Evolutionary conservation across 441 rosid species (phyloP).

Genomic region (Syzygium malaccense): DNA sequence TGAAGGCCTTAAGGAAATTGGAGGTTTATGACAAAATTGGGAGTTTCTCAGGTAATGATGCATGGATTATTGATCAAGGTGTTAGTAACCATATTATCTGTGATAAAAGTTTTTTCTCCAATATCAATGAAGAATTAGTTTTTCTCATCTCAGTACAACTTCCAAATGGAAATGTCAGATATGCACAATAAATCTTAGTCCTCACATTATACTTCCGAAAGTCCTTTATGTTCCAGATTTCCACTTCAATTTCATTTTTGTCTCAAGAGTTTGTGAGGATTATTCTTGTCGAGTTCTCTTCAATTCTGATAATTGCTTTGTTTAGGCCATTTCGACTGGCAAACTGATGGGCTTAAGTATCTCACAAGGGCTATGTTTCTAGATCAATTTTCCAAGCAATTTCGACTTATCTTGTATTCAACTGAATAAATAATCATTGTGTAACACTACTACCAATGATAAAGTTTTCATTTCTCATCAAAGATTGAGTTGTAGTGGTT

Average conservation of each 20-base stretch:
- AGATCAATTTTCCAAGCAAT: not conserved
- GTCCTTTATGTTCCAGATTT: not conserved
- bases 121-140: not conserved
- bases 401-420: not conserved
- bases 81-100: not conserved
- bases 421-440: not conserved
- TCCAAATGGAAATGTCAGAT: not conserved
- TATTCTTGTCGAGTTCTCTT: accelerated
- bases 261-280: not conserved
- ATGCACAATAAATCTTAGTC: not conserved
- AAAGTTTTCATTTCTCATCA: not conserved
- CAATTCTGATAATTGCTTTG: accelerated
- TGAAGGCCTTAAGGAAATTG: not conserved
- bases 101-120: not conserved
- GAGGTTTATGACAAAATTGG: no score
- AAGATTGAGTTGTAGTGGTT: not conserved
- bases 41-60: not conserved
- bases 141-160: not conserved
- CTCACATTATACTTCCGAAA: not conserved
- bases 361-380: not conserved
- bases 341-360: not conserved
- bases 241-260: not conserved
- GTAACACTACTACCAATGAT: not conserved
- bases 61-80: not conserved
- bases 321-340: not conserved